phyloP scores from a whole-genome alignment of 306 rosid genomes.

The Vigna mungo region DNA sequence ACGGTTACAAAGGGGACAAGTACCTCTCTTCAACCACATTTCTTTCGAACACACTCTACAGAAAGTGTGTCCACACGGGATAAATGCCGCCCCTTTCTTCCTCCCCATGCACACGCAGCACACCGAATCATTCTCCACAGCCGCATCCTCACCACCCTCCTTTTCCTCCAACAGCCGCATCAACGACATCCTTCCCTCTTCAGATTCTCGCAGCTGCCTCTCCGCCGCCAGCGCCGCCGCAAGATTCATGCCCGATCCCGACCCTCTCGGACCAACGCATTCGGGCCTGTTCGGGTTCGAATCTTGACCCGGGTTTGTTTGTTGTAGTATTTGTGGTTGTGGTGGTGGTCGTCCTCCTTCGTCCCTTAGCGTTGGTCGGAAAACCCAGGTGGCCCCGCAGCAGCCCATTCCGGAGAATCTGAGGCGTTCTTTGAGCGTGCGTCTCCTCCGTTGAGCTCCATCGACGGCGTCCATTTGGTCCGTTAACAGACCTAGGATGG shows the following conservation, averaged over 20 bases:
- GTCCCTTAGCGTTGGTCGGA: slow-evolving; percentile 48
- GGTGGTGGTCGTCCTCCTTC: background rate
- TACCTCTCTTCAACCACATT: slow-evolving; percentile 90
- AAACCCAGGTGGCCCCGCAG: slow-evolving; percentile 85
- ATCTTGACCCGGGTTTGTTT: slow-evolving; percentile 40
- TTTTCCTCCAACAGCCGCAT: slow-evolving; percentile 82
- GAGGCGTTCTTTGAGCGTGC: slow-evolving; percentile 77
- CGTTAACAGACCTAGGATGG: slow-evolving; percentile 69
- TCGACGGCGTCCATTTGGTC: slow-evolving; percentile 73
- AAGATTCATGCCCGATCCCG: slow-evolving; percentile 75
- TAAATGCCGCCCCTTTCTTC: slow-evolving; percentile 90
- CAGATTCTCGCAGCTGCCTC: slow-evolving; percentile 65
- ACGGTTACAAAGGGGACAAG: slow-evolving; percentile 96
- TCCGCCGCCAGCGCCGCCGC: slow-evolving; percentile 96
- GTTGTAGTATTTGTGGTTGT: background rate
- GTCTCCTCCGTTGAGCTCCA: slow-evolving; percentile 52
- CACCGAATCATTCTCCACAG: slow-evolving; percentile 66
- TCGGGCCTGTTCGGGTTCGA: slow-evolving; percentile 30
- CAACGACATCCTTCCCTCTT: slow-evolving; percentile 67
- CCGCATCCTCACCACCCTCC: slow-evolving; percentile 37
- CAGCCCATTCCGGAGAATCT: slow-evolving; percentile 78
- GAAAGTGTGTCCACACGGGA: slow-evolving; percentile 97
- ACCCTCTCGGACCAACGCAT: slow-evolving; percentile 36
- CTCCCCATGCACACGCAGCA: slow-evolving; percentile 98
- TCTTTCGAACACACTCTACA: slow-evolving; percentile 98